These are phyloP conservation scores for Penicillium crustosum DNA, from an alignment of 2,329 filamentous ascomycete species.

Conservation along the genomic window DNA sequence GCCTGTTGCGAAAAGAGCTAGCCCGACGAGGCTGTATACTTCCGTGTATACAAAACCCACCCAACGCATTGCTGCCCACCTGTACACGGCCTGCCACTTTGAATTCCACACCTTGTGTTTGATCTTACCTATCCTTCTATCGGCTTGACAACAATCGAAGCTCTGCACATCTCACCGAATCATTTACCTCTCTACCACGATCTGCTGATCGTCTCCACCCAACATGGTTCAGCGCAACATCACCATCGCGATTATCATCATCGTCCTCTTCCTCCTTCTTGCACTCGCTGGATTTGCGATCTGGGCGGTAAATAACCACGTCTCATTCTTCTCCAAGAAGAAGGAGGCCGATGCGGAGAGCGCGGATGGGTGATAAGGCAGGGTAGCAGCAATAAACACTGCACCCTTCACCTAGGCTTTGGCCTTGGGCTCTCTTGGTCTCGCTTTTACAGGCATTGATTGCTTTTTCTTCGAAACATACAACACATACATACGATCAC, in stretches of 20 bases:
- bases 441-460: not conserved
- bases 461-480: not conserved
- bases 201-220: conserved; percentile 4
- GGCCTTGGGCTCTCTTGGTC: not conserved
- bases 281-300: conserved; percentile 43
- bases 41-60: conserved; percentile 7
- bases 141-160: not conserved
- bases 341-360: conserved; percentile 36
- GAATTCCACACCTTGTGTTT: not conserved
- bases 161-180: not conserved
- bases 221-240: conserved; percentile 49
- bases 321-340: conserved; percentile 32
- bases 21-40: conserved; percentile 6
- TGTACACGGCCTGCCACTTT: not conserved
- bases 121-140: not conserved
- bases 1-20: not conserved
- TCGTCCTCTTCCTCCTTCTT: conserved; percentile 50
- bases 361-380: conserved; percentile 19
- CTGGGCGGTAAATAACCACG: conserved; percentile 36
- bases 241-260: conserved; percentile 52
- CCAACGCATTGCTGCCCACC: conserved; percentile 5
- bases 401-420: not conserved
- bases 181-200: not conserved
- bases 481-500: not conserved
- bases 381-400: not conserved